Conservation (phyloP, 1,139 yeast species). For the Pichia sp. region DNA sequence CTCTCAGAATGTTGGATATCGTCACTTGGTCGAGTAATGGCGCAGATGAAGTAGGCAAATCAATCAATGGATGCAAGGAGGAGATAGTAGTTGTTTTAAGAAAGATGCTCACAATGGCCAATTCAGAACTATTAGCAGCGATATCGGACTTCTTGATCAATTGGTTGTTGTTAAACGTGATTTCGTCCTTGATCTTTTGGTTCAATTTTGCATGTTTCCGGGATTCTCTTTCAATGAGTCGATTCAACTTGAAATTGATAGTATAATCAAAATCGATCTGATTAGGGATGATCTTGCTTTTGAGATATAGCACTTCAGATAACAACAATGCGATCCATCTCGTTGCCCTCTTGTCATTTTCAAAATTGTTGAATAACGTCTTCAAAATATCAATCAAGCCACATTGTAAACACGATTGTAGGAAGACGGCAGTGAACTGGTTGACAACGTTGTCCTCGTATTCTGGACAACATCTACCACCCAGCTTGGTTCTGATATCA, state of each 20-base stretch:
- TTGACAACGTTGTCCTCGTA: slow-evolving; percentile 35
- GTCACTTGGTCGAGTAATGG: slow-evolving; percentile 6
- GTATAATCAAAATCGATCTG: slow-evolving; percentile 19
- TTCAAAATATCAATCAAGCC: slow-evolving; percentile 53
- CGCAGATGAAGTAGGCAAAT: neutral
- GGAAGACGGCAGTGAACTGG: slow-evolving; percentile 64
- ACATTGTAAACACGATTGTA: slow-evolving; percentile 54
- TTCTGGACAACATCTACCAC: slow-evolving; percentile 25
- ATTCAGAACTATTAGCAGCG: neutral
- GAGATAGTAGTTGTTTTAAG: slow-evolving; percentile 10
- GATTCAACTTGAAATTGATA: slow-evolving; percentile 28
- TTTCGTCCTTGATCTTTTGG: slow-evolving; percentile 1
- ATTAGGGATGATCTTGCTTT: slow-evolving; percentile 53
- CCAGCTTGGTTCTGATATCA: slow-evolving; percentile 7
- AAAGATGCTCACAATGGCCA: slow-evolving; percentile 3
- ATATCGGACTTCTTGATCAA: slow-evolving; percentile 1
- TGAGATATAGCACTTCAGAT: slow-evolving; percentile 58
- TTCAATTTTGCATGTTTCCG: slow-evolving; percentile 23
- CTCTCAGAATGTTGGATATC: neutral
- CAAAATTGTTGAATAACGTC: slow-evolving; percentile 38
- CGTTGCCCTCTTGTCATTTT: slow-evolving; percentile 40
- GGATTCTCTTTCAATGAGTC: slow-evolving; percentile 27
- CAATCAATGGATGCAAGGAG: slow-evolving; percentile 4
- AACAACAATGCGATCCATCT: slow-evolving; percentile 64
- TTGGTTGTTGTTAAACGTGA: neutral